Base-by-base conservation (phyloP, 495 filamentous ascomycete genomes). In the Podospora pseudopauciseta region DNA sequence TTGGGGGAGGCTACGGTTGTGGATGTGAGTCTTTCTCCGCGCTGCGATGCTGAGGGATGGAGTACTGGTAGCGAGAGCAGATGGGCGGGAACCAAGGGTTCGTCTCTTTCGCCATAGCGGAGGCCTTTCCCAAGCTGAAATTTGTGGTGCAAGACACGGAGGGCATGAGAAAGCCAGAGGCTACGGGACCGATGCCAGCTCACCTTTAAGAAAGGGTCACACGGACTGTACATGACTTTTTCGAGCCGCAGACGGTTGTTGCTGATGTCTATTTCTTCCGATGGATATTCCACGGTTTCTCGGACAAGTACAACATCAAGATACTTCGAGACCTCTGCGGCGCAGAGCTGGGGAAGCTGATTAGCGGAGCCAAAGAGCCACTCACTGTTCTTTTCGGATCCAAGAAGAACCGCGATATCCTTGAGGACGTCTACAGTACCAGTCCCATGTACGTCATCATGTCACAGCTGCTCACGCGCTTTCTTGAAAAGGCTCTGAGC, bases 301-400 rank as follows among this genome's bases (percentile, higher is more conserved):
- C 18, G 5, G 54, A 26, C 20, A 18, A n/a, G 54, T n/a, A 57
- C 16, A 13, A 5, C 4, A 57, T 57, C 54, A 5, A 0, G 6
- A 57, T 57, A n/a, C 54, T 57, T 7, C 16, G 20, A 0, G 54
- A 55, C 15, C 2, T 62, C 1, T 71, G 68, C 5, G 71, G 71
- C 0, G 44, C 71, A 0, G 19, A 26, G n/a, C 23, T 73, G 32
- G 71, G 68, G 6, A 67, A 61, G 2, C 71, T 66, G 39, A 53
- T 73, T 2, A 56, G 5, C 13, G 71, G 71, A 0, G 30, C 60
- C 3, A 60, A 32, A 15, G 68, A 73, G 18, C 55, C 68, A 2
- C 1, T 73, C 9, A 1, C n/a, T 19, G 55, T 73, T 5, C 9
- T 73, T 2, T 73, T 73, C 39, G 60, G 2, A 5, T 64, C 44